Evolutionary conservation across 208 protist genomes (phyloP).

Genomic region (Crithidia acanthocephali): DNA sequence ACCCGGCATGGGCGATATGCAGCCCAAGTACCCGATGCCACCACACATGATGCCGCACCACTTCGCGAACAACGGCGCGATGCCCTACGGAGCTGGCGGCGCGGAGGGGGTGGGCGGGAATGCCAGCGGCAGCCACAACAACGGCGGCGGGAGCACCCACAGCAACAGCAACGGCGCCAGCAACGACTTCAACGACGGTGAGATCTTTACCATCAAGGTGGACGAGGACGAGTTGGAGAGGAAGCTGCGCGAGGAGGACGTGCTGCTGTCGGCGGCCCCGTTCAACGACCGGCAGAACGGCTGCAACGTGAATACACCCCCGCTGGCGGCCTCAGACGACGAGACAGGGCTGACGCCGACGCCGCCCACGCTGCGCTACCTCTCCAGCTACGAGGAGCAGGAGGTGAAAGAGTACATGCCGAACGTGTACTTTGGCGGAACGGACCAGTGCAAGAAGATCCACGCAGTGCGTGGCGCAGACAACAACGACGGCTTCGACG

Average conservation of each 20-base stretch:
- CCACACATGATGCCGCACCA: conserved; percentile 18
- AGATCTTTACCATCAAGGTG: conserved; percentile 20
- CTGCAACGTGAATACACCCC: conserved; percentile 31
- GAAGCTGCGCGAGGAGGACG: conserved; percentile 7
- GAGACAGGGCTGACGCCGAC: conserved; percentile 22
- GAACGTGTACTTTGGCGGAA: conserved; percentile 72
- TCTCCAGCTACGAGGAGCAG: conserved; percentile 70
- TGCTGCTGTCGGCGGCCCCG: background rate
- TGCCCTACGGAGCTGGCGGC: background rate
- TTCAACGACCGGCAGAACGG: conserved; percentile 9
- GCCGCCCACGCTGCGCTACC: conserved; percentile 34
- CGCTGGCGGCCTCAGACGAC: conserved; percentile 14
- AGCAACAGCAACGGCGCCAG: conserved; percentile 12
- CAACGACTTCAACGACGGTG: conserved; percentile 24
- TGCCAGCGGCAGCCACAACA: background rate
- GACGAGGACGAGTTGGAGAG: conserved; percentile 17
- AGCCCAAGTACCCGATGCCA: conserved; percentile 16
- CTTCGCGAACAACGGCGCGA: background rate
- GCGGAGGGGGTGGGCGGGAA: background rate
- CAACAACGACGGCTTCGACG: conserved; percentile 94
- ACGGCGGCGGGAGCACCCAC: background rate
- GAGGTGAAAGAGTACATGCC: conserved; percentile 69
- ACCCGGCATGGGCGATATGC: conserved; percentile 7
- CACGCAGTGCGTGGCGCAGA: conserved; percentile 37
- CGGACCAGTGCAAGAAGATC: conserved; percentile 63